phyloP scores from a whole-genome alignment of 768 basidiomycete genomes.

The Omphalotus guepiniiformis region DNA sequence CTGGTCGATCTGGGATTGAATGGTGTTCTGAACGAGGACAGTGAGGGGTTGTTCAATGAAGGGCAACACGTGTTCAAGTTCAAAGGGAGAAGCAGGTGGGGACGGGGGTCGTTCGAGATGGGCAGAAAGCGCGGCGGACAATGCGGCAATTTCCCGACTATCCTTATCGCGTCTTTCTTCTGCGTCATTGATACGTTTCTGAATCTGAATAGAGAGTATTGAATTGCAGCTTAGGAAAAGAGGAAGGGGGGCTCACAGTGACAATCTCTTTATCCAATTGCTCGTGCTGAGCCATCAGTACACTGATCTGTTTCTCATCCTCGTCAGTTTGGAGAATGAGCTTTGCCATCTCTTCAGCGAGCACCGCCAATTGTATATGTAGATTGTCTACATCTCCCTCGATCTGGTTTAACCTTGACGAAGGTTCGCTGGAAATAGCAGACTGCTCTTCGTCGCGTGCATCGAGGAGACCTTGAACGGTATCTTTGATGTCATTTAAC shows the following conservation, averaged over 20 bases:
- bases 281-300: background rate
- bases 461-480: background rate
- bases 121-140: background rate
- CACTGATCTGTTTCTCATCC: background rate
- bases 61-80: background rate
- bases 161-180: background rate
- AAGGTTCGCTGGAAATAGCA: background rate
- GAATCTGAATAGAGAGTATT: background rate
- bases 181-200: background rate
- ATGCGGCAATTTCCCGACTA: background rate
- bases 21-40: background rate
- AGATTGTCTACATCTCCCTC: background rate
- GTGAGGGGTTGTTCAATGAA: constrained; percentile 3
- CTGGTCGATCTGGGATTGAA: constrained; percentile 1
- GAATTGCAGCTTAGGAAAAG: background rate
- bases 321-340: background rate
- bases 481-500: background rate
- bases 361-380: background rate
- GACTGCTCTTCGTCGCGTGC: background rate
- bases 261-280: background rate
- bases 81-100: constrained; percentile 6
- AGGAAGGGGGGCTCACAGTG: background rate
- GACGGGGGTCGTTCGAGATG: constrained; percentile 1
- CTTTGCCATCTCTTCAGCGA: constrained; percentile 1
- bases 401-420: background rate